These are phyloP conservation scores for Naegleria gruberi DNA, from an alignment of 208 protist species.

Conservation along the genomic window DNA sequence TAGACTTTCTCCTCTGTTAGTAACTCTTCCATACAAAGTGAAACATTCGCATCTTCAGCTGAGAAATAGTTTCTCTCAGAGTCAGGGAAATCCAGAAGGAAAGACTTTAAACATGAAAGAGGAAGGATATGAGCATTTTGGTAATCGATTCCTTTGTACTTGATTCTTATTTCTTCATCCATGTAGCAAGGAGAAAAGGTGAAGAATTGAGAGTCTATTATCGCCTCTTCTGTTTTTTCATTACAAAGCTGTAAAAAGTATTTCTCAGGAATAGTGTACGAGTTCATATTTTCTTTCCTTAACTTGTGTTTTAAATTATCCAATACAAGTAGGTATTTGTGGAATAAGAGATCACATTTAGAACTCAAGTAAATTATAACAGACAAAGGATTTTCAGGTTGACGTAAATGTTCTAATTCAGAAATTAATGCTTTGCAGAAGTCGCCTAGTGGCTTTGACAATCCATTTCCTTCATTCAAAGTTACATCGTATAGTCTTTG, in stretches of 20 bases:
- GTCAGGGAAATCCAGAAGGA: background rate
- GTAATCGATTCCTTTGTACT: background rate
- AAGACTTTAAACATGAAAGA: background rate
- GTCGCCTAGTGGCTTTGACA: background rate
- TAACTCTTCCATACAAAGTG: background rate
- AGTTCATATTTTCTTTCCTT: background rate
- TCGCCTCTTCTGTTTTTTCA: background rate
- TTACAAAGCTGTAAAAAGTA: background rate
- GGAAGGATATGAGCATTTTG: background rate
- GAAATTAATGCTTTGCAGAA: background rate
- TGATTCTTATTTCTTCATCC: background rate
- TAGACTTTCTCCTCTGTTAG: conserved; percentile 18
- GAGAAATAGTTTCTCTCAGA: conserved; percentile 19
- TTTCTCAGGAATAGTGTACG: background rate
- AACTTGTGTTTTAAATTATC: background rate
- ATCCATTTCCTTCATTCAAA: background rate
- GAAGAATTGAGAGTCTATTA: background rate
- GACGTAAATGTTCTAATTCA: background rate
- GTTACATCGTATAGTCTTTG: too few relatives aligned
- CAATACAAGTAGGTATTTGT: background rate
- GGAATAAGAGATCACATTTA: background rate
- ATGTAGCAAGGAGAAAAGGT: background rate
- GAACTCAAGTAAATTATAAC: background rate
- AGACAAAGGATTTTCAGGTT: background rate
- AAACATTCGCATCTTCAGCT: background rate